A percentile compares a stretch with the other conserved stretches of the same genome.
phyloP scores from a whole-genome alignment of 2,329 filamentous ascomycete genomes.

The Curvularia eragrostidis region DNA sequence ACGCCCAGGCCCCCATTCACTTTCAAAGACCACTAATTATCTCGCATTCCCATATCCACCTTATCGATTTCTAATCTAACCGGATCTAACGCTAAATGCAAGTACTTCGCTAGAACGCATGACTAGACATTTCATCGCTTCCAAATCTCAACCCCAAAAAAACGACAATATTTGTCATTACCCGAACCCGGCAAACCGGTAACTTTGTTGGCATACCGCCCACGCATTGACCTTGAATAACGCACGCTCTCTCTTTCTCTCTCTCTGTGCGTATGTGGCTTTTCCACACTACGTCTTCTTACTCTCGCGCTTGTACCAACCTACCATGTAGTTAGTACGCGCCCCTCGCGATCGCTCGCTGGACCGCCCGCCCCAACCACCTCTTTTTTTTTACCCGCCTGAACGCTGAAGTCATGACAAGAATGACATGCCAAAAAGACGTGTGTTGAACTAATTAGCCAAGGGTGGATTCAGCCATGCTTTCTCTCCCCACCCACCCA shows the following conservation, averaged over 20 bases:
- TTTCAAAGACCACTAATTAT: slow-evolving; percentile 12
- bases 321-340: no score
- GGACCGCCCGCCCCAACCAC: no score
- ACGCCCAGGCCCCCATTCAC: slow-evolving; percentile 4
- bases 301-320: no score
- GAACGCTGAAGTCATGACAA: no score
- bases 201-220: neutral
- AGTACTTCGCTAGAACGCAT: neutral
- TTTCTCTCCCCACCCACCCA: no score
- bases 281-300: no score
- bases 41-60: neutral
- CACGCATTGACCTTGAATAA: slow-evolving; percentile 1
- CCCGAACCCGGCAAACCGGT: neutral
- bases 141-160: neutral
- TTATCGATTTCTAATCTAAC: neutral
- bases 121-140: neutral
- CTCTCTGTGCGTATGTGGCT: no score
- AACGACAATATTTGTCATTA: slow-evolving; percentile 2
- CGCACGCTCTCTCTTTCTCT: neutral
- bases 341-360: no score
- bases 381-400: no score
- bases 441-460: no score
- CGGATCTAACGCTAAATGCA: neutral
- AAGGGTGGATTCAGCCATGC: no score
- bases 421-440: no score